Base-by-base conservation (phyloP, 306 rosid genomes). In the Lathyrus tuberosus region DNA sequence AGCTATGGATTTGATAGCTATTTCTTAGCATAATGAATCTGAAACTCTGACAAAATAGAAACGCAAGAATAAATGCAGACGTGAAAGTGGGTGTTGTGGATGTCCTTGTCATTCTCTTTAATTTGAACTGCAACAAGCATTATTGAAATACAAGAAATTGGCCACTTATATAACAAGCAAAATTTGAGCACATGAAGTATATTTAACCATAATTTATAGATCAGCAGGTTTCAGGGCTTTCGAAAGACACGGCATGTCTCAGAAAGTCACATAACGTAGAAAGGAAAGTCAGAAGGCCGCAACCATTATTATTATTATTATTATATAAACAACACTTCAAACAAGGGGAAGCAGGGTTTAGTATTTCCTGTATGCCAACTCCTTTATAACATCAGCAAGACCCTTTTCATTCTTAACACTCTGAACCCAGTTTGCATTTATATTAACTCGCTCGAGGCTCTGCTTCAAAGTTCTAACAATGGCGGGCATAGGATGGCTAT, bases 401-500 rank as follows among this genome's bases (percentile, higher is more conserved):
- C n/a, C 62, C 2, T 46, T 57, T 85, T 91, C 97, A 15, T 81
- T 72, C 86, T 33, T 72, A 71, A 88, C 67, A 63, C 78, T 74
- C 84, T 80, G 72, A 81, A 88, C 92, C 96, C 96, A 94, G 67
- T 77, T 85, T 51, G 92, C 82, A 53, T 94, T 91, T 38, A 90
- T 88, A 69, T 73, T 75, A 28, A 91, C 89, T 15, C 86, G 78
- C 81, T 91, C 99, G 28, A 88, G 83, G 82, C 99, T 94, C 87
- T 94, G 99, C 85, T 79, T 94, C 77, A 94, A 43, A 13, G 95
- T 94, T 85, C 99, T 87, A 22, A 86, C 82, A 35, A 91, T 80
- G 10, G 90, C 24, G 0, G 86, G 82, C 70, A 35, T 80, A 11
- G 57, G 43, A 46, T 71, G 91, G 76, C 15, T 74, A 16, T 82